A percentile compares a stretch with the other conserved stretches of the same genome.
phyloP scores from a whole-genome alignment of 768 basidiomycete genomes.

The Neoboletus magnificus region DNA sequence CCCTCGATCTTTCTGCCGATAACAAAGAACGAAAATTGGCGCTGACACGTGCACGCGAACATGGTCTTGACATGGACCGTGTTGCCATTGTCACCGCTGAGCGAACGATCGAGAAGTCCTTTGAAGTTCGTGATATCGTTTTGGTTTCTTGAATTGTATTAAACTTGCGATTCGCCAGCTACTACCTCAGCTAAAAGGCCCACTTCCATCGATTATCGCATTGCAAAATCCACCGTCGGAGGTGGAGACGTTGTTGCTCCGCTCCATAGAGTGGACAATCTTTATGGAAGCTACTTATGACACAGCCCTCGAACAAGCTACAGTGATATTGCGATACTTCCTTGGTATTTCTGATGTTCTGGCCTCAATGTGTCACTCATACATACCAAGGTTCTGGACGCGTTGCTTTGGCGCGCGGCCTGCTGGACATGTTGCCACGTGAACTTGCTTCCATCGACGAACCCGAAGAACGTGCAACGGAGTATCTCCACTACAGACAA shows the following conservation, averaged over 20 bases:
- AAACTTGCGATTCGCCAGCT: constrained; percentile 34
- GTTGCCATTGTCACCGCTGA: constrained; percentile 84
- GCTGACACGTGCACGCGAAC: constrained; percentile 72
- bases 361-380: background rate
- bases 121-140: constrained; percentile 44
- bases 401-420: constrained; percentile 58
- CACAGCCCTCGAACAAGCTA: constrained; percentile 82
- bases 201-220: constrained; percentile 58
- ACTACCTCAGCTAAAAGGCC: constrained; percentile 52
- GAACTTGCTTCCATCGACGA: constrained; percentile 61
- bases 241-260: constrained; percentile 62
- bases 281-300: constrained; percentile 69
- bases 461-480: constrained; percentile 68
- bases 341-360: no score
- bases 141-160: constrained; percentile 6
- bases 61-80: constrained; percentile 76
- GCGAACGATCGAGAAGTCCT: constrained; percentile 66
- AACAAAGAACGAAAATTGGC: constrained; percentile 64
- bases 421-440: constrained; percentile 58
- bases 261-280: constrained; percentile 93
- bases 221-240: constrained; percentile 56
- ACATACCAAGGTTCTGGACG: constrained; percentile 62
- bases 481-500: constrained; percentile 76
- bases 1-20: constrained; percentile 62
- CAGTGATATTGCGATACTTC: constrained; percentile 87